These are phyloP conservation scores for Carpinus fangiana DNA, from an alignment of 306 rosid species.

Conservation along the genomic window DNA sequence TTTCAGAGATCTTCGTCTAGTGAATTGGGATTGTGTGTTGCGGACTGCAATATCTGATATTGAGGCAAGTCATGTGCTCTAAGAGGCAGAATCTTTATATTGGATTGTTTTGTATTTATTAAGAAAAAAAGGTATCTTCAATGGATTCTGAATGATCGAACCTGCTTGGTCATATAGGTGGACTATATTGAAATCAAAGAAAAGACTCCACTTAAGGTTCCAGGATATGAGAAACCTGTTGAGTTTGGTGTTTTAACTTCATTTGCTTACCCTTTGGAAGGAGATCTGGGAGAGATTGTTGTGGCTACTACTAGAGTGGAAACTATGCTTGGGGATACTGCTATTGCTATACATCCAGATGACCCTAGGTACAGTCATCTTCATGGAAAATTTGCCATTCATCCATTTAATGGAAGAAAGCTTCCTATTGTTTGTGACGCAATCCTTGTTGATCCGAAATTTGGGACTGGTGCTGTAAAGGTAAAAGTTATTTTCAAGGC, in stretches of 20 bases:
- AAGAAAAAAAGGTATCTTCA: not conserved
- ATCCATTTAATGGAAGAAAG: slow-evolving; percentile 85
- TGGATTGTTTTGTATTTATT: not conserved
- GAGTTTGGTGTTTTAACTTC: slow-evolving; percentile 89
- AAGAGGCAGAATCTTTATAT: not conserved
- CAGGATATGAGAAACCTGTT: slow-evolving; percentile 77
- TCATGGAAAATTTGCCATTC: slow-evolving; percentile 85
- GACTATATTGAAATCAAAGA: slow-evolving; percentile 83
- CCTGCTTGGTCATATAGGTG: slow-evolving; percentile 58
- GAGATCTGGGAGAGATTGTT: slow-evolving; percentile 77
- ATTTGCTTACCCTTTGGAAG: slow-evolving; percentile 87
- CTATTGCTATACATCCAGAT: slow-evolving; percentile 83
- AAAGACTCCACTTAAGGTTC: slow-evolving; percentile 65
- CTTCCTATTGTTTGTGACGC: slow-evolving; percentile 83
- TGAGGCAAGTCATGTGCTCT: slow-evolving; percentile 55
- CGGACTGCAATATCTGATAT: slow-evolving; percentile 95
- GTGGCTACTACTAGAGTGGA: slow-evolving; percentile 96
- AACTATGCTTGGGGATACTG: slow-evolving; percentile 98
- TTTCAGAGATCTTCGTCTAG: slow-evolving; percentile 83
- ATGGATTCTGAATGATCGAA: slow-evolving; percentile 15
- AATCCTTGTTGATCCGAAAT: slow-evolving; percentile 84
- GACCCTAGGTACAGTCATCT: slow-evolving; percentile 69
- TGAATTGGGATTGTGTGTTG: slow-evolving; percentile 91
- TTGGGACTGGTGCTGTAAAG: slow-evolving; percentile 99
- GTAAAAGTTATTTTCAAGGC: slow-evolving; percentile 38